Evolutionary conservation across 2,329 filamentous ascomycete species (phyloP), one percentile per base, ranked within the genome.

Genomic region (Torrubiella hemipterigena): DNA sequence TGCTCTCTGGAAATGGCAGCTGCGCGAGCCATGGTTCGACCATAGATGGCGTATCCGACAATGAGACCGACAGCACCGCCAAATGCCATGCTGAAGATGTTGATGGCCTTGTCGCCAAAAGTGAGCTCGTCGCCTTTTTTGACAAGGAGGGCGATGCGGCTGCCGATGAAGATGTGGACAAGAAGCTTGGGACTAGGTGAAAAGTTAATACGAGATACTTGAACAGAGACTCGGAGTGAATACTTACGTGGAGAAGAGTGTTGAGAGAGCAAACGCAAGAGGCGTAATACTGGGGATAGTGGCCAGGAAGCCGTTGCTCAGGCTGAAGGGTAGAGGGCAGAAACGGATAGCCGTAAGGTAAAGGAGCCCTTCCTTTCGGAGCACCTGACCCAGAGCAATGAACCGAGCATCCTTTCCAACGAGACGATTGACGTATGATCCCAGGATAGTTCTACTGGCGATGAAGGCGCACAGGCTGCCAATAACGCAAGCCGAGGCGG

Each of bases 281-380:
- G 82, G 81, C 16, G 77, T 70, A 20, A 98, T 83, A 19, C 81
- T 93, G 3, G 87, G 87, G 38, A 98, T 87, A 2, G 91, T 96
- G 18, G 85, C 85, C 33, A 98, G 73, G 38, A 93, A 93, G 30
- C 86, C 91, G 51, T 98, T 98, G 50, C 82, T 87, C 43, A 96
- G 63, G 31, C 82, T 91, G 54, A 93, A 98, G 11, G 91, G 91
- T 37, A 98, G 54, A 3, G 91, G 91, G 48, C 89, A 96, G 41
- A 96, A 70, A 18, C 91, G 74, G 44, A 98, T 91, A 70, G 91
- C 93, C 39, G 84, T 78, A 27, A 98, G 67, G 32, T 96, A 76
- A 46, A 85, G 81, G 31, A 98, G 56, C 1, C 91, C 91, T 48
- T 98, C 91, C 48, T 83, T 78, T 41, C 93, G 85, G 38, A 98